Percentiles rank a stretch among this genome's conserved stretches.
These are phyloP conservation scores for Citrus inodora DNA, from an alignment of 345 rosid genomes.

Conservation along the genomic window DNA sequence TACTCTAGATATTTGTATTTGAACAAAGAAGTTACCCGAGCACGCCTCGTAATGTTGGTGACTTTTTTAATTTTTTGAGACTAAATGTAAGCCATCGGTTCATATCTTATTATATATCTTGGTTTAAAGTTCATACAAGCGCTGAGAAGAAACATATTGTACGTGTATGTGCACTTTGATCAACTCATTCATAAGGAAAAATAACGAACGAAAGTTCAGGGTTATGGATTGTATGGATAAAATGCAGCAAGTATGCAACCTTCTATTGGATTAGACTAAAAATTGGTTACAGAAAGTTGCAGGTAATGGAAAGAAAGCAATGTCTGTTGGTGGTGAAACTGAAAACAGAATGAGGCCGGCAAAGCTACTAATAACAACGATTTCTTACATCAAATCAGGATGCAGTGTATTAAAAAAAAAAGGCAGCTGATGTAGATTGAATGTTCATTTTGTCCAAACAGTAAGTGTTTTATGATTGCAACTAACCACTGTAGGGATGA, in stretches of 20 bases:
- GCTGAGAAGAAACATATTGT: too few species aligned
- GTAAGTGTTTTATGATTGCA: neutral
- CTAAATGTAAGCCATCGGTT: neutral
- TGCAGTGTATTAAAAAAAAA: neutral
- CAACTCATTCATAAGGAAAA: neutral
- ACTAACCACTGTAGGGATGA: neutral
- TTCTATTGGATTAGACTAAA: too few species aligned
- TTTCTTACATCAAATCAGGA: neutral
- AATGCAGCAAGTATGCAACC: neutral
- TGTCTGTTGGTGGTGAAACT: neutral
- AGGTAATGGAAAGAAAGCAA: neutral
- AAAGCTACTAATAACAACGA: too few species aligned
- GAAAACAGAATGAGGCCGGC: too few species aligned
- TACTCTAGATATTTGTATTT: neutral
- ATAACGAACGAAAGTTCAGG: too few species aligned
- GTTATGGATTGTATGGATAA: too few species aligned
- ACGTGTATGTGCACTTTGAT: neutral
- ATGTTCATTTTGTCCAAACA: neutral
- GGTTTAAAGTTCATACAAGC: neutral
- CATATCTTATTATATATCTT: neutral
- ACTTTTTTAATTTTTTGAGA: neutral
- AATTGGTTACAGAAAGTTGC: neutral
- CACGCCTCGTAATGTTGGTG: too few species aligned
- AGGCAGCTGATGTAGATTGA: neutral
- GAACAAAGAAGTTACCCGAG: neutral